These are phyloP conservation scores for Musa itinerans DNA, from an alignment of 176 grass and related monocot species.

Conservation along the genomic window DNA sequence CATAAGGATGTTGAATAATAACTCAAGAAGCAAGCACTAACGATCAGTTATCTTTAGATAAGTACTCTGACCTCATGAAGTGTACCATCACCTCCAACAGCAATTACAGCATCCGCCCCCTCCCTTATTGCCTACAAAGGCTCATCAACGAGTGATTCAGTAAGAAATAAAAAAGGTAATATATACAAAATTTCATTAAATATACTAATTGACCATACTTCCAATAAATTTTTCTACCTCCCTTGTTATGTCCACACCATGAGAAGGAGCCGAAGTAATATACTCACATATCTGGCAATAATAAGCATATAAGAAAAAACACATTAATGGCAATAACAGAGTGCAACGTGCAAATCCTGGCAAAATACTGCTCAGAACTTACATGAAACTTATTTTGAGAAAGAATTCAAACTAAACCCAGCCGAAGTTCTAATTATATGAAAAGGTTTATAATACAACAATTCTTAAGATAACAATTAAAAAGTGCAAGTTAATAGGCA, in stretches of 20 bases:
- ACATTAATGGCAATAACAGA: neutral
- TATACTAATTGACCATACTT: conserved; percentile 18
- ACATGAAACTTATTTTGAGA: neutral
- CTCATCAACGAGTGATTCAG: neutral
- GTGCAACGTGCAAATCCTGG: neutral
- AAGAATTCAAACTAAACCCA: neutral
- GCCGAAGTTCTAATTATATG: neutral
- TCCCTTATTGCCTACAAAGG: conserved; percentile 68
- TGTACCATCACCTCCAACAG: conserved; percentile 89
- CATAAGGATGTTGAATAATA: neutral
- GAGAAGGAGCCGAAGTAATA: conserved; percentile 66
- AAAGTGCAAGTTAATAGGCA: neutral
- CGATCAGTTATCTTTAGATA: neutral
- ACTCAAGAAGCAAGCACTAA: neutral
- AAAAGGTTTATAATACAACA: neutral
- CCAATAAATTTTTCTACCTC: conserved; percentile 42
- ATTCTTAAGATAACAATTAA: neutral
- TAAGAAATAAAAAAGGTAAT: neutral
- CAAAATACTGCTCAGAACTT: neutral
- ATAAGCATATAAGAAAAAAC: conserved; percentile 2
- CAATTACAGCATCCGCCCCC: conserved; percentile 75
- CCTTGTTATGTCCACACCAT: conserved; percentile 81
- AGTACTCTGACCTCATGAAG: conserved; percentile 74
- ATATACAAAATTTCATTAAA: conserved; percentile 4
- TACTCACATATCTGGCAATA: conserved; percentile 62